These are phyloP conservation scores for Candida maris DNA, from an alignment of 805 yeast genomes.

Conservation along the genomic window DNA sequence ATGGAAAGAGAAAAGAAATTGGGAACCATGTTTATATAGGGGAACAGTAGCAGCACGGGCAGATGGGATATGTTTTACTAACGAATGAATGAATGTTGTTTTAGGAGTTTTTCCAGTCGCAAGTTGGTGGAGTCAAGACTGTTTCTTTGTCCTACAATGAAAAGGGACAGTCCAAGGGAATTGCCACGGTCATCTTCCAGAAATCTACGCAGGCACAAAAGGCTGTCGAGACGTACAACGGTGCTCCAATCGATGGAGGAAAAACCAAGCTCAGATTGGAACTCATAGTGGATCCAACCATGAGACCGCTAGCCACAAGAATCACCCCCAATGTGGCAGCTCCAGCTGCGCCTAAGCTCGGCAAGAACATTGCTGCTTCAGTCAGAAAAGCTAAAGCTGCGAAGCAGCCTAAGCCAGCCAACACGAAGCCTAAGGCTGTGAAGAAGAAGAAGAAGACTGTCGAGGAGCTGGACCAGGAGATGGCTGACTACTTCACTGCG, in stretches of 20 bases:
- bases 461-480: conserved; percentile 95
- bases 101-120: conserved; percentile 84
- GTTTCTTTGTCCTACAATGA: conserved; percentile 77
- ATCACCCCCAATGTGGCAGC: conserved; percentile 46
- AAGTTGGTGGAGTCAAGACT: conserved; percentile 78
- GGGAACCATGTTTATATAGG: conserved; percentile 6
- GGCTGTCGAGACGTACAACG: conserved; percentile 83
- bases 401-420: conserved; percentile 17
- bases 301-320: conserved; percentile 71
- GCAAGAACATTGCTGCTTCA: conserved; percentile 53
- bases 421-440: conserved; percentile 23
- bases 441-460: conserved; percentile 62
- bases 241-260: conserved; percentile 92
- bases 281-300: conserved; percentile 79
- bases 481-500: conserved; percentile 89
- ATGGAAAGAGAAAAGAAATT: neutral
- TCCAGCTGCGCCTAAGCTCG: conserved; percentile 25
- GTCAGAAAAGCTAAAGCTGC: conserved; percentile 12
- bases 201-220: conserved; percentile 63
- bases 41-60: conserved; percentile 4
- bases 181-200: conserved; percentile 81
- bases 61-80: conserved; percentile 13
- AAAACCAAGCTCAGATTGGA: conserved; percentile 70
- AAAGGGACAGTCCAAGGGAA: conserved; percentile 87
- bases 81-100: too few relatives aligned